Percentiles rank a stretch among this genome's conserved stretches.
Conservation (phyloP, 306 rosid species). For the Pachyrhizus erosus region DNA sequence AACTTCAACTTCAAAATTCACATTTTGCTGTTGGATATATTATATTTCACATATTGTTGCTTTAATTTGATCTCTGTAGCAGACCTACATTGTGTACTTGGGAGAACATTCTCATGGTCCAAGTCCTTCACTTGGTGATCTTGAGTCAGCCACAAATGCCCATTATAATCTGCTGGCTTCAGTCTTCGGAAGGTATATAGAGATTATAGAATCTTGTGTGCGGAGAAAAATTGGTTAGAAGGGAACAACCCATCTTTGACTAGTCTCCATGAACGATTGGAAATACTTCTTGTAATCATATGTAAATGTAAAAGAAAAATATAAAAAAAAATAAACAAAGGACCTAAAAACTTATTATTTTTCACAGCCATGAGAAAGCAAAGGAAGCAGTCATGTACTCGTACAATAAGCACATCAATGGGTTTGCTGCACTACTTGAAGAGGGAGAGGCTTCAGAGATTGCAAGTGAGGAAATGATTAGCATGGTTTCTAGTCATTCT, state of each 20-base stretch:
- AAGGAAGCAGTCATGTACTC: slow-evolving; percentile 57
- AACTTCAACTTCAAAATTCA: no score
- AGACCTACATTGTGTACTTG: slow-evolving; percentile 53
- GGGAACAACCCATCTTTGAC: background rate
- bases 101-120: slow-evolving; percentile 56
- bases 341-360: background rate
- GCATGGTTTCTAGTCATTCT: background rate
- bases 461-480: slow-evolving; percentile 50
- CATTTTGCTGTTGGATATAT: background rate
- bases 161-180: slow-evolving; percentile 49
- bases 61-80: background rate
- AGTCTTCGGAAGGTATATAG: slow-evolving; percentile 51
- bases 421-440: slow-evolving; percentile 84
- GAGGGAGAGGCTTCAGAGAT: slow-evolving; percentile 60
- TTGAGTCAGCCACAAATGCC: slow-evolving; percentile 43
- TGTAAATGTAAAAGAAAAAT: no score
- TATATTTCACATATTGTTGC: background rate
- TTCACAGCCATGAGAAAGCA: slow-evolving; percentile 39
- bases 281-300: no score
- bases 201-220: background rate
- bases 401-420: slow-evolving; percentile 68
- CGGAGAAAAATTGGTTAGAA: background rate
- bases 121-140: slow-evolving; percentile 41
- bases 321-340: background rate
- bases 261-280: no score